Conservation (phyloP, 2,329 filamentous ascomycete species). For the Ophiostoma pallidulum region DNA sequence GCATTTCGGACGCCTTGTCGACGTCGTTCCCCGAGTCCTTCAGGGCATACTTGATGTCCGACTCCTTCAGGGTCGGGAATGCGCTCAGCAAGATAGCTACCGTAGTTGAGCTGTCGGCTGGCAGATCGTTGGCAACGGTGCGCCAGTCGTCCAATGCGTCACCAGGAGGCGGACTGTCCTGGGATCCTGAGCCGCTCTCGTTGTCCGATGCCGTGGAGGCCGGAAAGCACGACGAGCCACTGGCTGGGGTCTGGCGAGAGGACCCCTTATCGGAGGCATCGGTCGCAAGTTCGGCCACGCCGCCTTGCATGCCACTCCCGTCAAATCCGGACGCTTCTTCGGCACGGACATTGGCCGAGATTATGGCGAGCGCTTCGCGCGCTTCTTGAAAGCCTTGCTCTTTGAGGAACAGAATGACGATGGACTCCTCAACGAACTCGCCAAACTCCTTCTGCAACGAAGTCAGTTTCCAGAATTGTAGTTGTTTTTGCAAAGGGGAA, state of each 20-base stretch:
- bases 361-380: slow-evolving; percentile 48
- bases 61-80: slow-evolving; percentile 59
- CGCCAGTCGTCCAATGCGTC: slow-evolving; percentile 20
- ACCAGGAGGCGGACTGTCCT: slow-evolving; percentile 11
- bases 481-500: too few species aligned
- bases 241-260: not conserved
- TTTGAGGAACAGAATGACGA: slow-evolving; percentile 63
- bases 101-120: slow-evolving; percentile 1
- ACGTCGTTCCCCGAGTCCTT: slow-evolving; percentile 59
- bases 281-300: not conserved
- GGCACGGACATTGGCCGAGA: slow-evolving; percentile 53
- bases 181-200: not conserved
- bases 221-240: slow-evolving; percentile 9
- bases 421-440: slow-evolving; percentile 64
- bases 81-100: slow-evolving; percentile 54
- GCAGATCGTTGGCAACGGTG: slow-evolving; percentile 43
- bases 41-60: slow-evolving; percentile 57
- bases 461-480: not conserved
- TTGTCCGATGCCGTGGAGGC: not conserved
- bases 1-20: slow-evolving; percentile 62
- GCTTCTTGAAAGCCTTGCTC: slow-evolving; percentile 58
- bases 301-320: slow-evolving; percentile 51
- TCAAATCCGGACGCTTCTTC: slow-evolving; percentile 74
- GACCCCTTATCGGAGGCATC: not conserved
- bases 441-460: slow-evolving; percentile 55